phyloP scores from a whole-genome alignment of 371 early-diverging fungal genomes.

The Syncephalastrum sp. region DNA sequence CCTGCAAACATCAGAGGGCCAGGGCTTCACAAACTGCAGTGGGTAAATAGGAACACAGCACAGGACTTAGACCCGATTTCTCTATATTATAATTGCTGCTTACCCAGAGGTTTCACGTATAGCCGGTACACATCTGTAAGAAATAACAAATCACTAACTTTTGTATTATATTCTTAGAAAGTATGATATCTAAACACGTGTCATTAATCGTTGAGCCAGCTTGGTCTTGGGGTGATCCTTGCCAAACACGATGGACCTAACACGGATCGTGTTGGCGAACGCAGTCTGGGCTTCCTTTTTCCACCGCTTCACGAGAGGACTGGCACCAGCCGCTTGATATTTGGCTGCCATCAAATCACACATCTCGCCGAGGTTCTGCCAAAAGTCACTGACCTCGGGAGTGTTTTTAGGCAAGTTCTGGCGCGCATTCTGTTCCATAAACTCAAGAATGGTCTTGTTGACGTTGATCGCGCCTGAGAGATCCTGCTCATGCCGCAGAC shows the following conservation, averaged over 20 bases:
- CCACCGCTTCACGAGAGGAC: conserved; percentile 32
- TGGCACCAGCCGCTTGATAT: conserved; percentile 19
- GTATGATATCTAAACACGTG: too few species aligned
- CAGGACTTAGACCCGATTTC: too few species aligned
- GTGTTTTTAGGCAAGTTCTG: conserved; percentile 53
- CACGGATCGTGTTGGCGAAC: conserved; percentile 42
- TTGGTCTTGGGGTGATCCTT: conserved; percentile 48
- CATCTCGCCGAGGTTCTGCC: conserved; percentile 61
- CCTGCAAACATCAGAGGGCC: too few species aligned
- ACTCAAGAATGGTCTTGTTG: conserved; percentile 49
- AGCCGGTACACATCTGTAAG: too few species aligned
- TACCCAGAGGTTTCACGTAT: too few species aligned
- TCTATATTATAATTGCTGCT: too few species aligned
- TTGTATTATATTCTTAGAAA: too few species aligned
- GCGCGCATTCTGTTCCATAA: conserved; percentile 30
- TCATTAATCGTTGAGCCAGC: not conserved
- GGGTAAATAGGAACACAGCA: too few species aligned
- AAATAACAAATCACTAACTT: too few species aligned
- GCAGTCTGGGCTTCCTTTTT: conserved; percentile 50
- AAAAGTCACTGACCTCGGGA: conserved; percentile 62
- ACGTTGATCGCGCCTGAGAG: conserved; percentile 55
- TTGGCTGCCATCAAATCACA: conserved; percentile 47
- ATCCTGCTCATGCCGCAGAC: conserved; percentile 47
- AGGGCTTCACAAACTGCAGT: too few species aligned
- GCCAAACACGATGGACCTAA: conserved; percentile 51